A percentile compares a stretch with the other conserved stretches of the same genome.
Conservation (phyloP, 768 basidiomycete species). For the Tylopilus rubrobrunneus region DNA sequence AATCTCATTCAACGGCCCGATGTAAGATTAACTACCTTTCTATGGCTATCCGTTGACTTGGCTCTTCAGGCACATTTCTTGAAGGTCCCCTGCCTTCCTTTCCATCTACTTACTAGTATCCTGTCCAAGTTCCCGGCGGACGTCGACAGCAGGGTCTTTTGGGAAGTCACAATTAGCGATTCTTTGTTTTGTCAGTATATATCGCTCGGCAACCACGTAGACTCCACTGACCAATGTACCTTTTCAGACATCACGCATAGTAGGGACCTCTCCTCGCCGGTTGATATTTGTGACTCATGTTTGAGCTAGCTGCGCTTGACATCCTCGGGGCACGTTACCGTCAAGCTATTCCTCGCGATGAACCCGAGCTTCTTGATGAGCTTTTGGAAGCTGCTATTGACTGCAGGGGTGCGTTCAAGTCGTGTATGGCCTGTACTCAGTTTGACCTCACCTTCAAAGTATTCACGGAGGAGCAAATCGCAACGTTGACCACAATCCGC, state of each 20-base stretch:
- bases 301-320: slow-evolving; percentile 46
- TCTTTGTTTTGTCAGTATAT: slow-evolving; percentile 56
- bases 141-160: slow-evolving; percentile 71
- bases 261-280: slow-evolving; percentile 7
- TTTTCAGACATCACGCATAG: slow-evolving; percentile 35
- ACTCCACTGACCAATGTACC: slow-evolving; percentile 6
- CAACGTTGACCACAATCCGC: slow-evolving; percentile 43
- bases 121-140: slow-evolving; percentile 77
- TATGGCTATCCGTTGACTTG: slow-evolving; percentile 10
- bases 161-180: slow-evolving; percentile 61
- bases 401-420: slow-evolving; percentile 55
- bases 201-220: not conserved
- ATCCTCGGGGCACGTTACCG: slow-evolving; percentile 51
- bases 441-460: slow-evolving; percentile 34
- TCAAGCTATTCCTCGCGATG: slow-evolving; percentile 31
- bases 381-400: slow-evolving; percentile 44
- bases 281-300: slow-evolving; percentile 23
- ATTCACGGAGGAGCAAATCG: slow-evolving; percentile 60
- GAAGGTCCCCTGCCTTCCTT: slow-evolving; percentile 79
- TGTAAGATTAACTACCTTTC: slow-evolving; percentile 39
- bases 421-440: slow-evolving; percentile 23
- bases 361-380: slow-evolving; percentile 42
- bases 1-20: slow-evolving; percentile 75
- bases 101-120: slow-evolving; percentile 72
- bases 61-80: slow-evolving; percentile 70